Evolutionary conservation across 2,329 filamentous ascomycete species (phyloP).

Genomic region (Didymella lethalis): DNA sequence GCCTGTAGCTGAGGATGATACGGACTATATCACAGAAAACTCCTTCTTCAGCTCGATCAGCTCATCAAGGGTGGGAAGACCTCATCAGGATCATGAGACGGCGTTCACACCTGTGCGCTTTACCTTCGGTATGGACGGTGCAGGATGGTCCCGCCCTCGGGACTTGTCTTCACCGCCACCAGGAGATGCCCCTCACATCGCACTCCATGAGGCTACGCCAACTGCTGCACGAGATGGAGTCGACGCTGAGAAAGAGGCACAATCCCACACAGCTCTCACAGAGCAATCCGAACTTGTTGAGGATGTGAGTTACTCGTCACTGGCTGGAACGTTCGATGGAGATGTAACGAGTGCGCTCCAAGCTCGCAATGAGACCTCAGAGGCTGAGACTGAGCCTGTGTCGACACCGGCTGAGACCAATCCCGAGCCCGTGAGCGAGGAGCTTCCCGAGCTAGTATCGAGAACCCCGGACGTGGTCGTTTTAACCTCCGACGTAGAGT

Average conservation of each 20-base stretch:
- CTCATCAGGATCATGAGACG: conserved; percentile 45
- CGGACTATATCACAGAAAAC: conserved; percentile 40
- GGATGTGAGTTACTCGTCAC: not conserved
- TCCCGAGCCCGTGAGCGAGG: not conserved
- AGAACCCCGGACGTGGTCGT: not conserved
- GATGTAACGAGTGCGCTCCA: not conserved
- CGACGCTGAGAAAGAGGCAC: not conserved
- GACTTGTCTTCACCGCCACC: conserved; percentile 32
- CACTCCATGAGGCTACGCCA: not conserved
- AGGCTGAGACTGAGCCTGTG: not conserved
- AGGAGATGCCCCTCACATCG: conserved; percentile 19
- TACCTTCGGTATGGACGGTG: conserved; percentile 47
- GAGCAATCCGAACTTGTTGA: not conserved
- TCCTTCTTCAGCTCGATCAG: conserved; percentile 48
- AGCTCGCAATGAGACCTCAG: not conserved
- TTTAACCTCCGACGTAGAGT: conserved; percentile 9
- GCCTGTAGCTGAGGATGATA: conserved; percentile 27
- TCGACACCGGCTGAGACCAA: not conserved
- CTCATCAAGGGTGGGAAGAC: conserved; percentile 32
- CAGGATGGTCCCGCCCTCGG: conserved; percentile 29
- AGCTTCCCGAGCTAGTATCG: not conserved
- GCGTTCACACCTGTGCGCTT: conserved; percentile 49
- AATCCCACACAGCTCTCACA: not conserved
- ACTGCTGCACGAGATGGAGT: not conserved
- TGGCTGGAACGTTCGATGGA: not conserved